Base-by-base conservation (phyloP, 148 eudicot genomes). In the Bassia scoparia region DNA sequence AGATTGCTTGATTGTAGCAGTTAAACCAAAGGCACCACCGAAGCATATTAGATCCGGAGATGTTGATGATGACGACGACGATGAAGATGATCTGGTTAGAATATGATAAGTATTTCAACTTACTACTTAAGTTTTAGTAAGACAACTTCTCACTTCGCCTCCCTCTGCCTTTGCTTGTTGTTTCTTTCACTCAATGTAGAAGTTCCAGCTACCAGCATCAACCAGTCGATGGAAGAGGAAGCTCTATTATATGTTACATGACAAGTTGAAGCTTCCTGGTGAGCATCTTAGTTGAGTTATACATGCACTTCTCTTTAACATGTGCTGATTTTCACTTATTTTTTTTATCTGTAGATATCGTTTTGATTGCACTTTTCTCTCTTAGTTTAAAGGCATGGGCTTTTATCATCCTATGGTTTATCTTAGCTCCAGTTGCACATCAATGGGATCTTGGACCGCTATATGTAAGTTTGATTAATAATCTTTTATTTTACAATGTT, bases 391-490 rank as follows among this genome's bases (percentile, higher is more conserved):
- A 90, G 88, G 85, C 81, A 8, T 96, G 99, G 99, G 81, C 72
- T 65, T 61, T 81, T 62, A 82, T 89, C 74, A 31, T 87, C 56
- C 16, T 86, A 54, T 96, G 99, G 99, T 96, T 92, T 82, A 77
- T 89, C 80, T 72, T 96, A 79, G 99, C 99, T 76, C 96, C 99
- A 67, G 74, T 92, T 84, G 96, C 99, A 74, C 89, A 90, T 63
- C 84, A 61, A 71, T 92, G 84, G 87, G 92, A 85, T 65, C 54
- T 92, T 43, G 99, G 97, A 73, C 99, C 99, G 70, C 58, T 96
- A 81, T 96, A 87, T 79, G 99, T 96, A 87, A 90, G 97, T 82
- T 72, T 50, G 18, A 73, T 53, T 50, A 24, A 73, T 53, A 34
- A 8, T 59, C 1, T n/a, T n/a, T n/a, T n/a, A n/a, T n/a, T n/a